These are phyloP conservation scores for Leishmania gerbilli DNA, from an alignment of 208 protist genomes.

Conservation along the genomic window DNA sequence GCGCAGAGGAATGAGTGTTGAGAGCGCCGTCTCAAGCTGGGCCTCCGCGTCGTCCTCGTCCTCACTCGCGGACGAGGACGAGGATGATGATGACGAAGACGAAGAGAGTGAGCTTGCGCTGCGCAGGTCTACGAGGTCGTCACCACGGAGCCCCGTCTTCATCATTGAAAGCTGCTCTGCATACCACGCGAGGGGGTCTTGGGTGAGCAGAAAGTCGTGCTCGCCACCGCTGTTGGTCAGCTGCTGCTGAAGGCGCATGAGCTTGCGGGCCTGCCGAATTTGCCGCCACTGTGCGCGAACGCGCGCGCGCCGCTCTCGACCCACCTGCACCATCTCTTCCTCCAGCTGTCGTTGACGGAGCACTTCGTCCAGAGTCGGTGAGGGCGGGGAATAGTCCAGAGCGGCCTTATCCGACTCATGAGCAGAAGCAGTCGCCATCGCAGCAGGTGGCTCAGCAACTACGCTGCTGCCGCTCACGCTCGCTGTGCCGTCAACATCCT, in stretches of 20 bases:
- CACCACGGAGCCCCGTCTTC: not conserved
- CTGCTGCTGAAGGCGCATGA: conserved; percentile 24
- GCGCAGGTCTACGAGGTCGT: not conserved
- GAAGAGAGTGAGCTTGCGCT: not conserved
- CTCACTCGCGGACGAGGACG: conserved; percentile 9
- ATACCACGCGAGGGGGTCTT: conserved; percentile 27
- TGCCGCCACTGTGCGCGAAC: conserved; percentile 24
- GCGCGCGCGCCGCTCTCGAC: conserved; percentile 27
- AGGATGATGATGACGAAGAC: conserved; percentile 5
- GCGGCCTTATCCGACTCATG: not conserved
- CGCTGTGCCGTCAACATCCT: not conserved
- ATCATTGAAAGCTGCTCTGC: conserved; percentile 6
- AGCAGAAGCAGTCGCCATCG: not conserved
- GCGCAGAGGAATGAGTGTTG: conserved; percentile 43
- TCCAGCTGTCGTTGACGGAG: conserved; percentile 39
- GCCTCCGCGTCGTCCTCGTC: conserved; percentile 18
- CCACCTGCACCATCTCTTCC: conserved; percentile 22
- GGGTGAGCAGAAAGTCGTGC: conserved; percentile 18
- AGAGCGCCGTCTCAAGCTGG: conserved; percentile 11
- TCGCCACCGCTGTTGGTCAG: not conserved
- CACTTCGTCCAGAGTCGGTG: conserved; percentile 19
- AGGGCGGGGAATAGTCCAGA: not conserved
- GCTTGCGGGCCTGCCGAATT: conserved; percentile 16
- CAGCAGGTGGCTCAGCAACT: not conserved
- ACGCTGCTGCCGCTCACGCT: not conserved